These are phyloP conservation scores for Phycomyces nitens DNA, from an alignment of 192 early-diverging fungal species.

Conservation along the genomic window DNA sequence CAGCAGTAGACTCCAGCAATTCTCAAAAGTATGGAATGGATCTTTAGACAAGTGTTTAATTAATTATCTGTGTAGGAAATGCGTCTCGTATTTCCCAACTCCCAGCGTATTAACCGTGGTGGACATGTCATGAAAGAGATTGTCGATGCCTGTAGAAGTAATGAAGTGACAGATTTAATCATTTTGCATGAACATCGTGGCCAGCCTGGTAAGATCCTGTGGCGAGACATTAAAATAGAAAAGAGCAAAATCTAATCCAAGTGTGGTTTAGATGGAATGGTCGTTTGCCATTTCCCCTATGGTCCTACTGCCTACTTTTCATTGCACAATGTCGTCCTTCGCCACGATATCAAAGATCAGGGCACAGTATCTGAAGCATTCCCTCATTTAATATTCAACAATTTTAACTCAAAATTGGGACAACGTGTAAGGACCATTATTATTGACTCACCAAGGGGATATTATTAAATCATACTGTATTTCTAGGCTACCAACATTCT, in stretches of 20 bases:
- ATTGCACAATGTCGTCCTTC: conserved; percentile 93
- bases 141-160: conserved; percentile 90
- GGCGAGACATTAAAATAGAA: no score
- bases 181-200: conserved; percentile 95
- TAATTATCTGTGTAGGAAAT: conserved; percentile 60
- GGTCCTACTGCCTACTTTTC: conserved; percentile 98
- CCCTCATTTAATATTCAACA: conserved; percentile 95
- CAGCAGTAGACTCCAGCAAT: conserved; percentile 87
- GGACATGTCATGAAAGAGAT: conserved; percentile 94
- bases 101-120: conserved; percentile 97
- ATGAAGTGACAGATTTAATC: conserved; percentile 94
- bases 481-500: conserved; percentile 75
- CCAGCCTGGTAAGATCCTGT: conserved; percentile 71
- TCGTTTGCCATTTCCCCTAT: conserved; percentile 94
- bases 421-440: conserved; percentile 67
- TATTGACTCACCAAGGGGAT: no score
- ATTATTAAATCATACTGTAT: neutral
- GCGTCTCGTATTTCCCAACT: conserved; percentile 91
- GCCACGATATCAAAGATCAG: conserved; percentile 95
- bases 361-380: conserved; percentile 97
- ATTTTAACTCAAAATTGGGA: conserved; percentile 88
- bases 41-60: neutral
- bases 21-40: conserved; percentile 83
- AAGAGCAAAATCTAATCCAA: neutral
- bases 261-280: conserved; percentile 75